Evolutionary conservation across 176 grass and related monocot genomes (phyloP), one percentile per base, ranked within the genome.

Genomic region (Bothriochloa decipiens): DNA sequence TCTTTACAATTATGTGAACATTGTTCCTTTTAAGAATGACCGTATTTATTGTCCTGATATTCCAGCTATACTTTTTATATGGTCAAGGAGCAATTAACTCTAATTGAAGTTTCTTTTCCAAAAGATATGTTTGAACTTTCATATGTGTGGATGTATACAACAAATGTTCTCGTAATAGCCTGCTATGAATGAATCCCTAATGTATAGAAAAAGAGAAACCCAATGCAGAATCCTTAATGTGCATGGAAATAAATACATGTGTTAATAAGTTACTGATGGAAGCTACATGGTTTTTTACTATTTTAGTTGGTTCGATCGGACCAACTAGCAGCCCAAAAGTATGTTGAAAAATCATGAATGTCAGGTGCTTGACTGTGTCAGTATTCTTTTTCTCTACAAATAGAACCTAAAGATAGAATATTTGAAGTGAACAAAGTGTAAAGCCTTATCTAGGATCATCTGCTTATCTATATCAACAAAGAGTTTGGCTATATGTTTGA

Each of bases 401-500:
- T 83, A 72, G 62, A 81, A 76, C 47, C 42, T 27, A 70, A n/a
- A 23, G 33, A 20, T 84, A 79, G 29, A 15, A 49, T 52, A 11
- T 39, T 70, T 77, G 61, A 41, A 45, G 8, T 22, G 11, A 57
- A 40, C 11, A 70, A 18, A 11, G 4, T 72, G 67, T 79, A 47
- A 81, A 81, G 16, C 26, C 5, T 50, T 79, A 69, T 82, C 67
- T 13, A 23, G 74, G 61, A 82, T 81, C 46, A 78, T 82, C 69
- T 74, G 57, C 16, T 40, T 68, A 81, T 61, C 82, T 47, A 20
- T 63, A 66, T 40, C 67, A 81, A 45, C 57, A 66, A 85, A 80
- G 69, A 23, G 16, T 17, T 67, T 82, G 45, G 11, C 7, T 80
- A 33, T 49, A 40, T 79, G 3, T 70, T 61, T 74, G 35, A 49